Percentiles rank a stretch among this genome's conserved stretches.
These are phyloP conservation scores for Solanum hybrid DNA, from an alignment of 305 asterid species.

Conservation along the genomic window DNA sequence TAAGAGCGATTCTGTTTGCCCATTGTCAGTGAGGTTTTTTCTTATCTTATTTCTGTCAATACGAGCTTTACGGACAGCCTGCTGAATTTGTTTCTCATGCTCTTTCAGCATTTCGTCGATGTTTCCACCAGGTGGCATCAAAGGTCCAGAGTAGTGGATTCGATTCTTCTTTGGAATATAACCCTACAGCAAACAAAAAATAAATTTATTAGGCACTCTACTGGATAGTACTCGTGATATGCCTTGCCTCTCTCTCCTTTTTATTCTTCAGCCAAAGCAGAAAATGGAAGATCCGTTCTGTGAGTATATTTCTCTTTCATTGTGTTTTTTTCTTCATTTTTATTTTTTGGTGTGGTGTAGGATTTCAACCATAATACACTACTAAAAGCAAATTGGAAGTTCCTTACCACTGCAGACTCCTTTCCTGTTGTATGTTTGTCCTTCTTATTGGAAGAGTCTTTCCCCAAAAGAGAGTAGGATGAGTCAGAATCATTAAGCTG, in stretches of 20 bases:
- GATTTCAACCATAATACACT: neutral
- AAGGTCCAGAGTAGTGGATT: slow-evolving; percentile 77
- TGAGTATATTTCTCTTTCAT: neutral
- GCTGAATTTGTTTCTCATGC: slow-evolving; percentile 68
- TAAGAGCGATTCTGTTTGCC: slow-evolving; percentile 51
- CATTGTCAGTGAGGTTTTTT: slow-evolving; percentile 31
- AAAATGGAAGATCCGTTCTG: neutral
- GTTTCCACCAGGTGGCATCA: slow-evolving; percentile 50
- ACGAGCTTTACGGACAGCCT: slow-evolving; percentile 78
- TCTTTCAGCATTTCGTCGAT: slow-evolving; percentile 77
- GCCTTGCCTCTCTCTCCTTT: neutral
- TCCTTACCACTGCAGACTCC: slow-evolving; percentile 35
- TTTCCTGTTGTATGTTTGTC: slow-evolving; percentile 32
- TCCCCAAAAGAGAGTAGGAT: slow-evolving; percentile 48
- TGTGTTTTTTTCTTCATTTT: neutral
- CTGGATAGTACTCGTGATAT: neutral
- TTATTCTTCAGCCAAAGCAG: neutral
- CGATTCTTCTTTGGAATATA: slow-evolving; percentile 39
- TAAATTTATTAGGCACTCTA: neutral
- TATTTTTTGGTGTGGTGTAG: neutral
- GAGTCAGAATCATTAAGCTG: slow-evolving; percentile 40
- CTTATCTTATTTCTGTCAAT: slow-evolving; percentile 1
- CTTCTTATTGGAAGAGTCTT: slow-evolving; percentile 29
- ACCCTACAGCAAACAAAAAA: slow-evolving; percentile 18
- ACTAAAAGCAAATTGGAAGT: neutral